These are phyloP conservation scores for Tagetes patula DNA, from an alignment of 129 eudicot species.

Conservation along the genomic window DNA sequence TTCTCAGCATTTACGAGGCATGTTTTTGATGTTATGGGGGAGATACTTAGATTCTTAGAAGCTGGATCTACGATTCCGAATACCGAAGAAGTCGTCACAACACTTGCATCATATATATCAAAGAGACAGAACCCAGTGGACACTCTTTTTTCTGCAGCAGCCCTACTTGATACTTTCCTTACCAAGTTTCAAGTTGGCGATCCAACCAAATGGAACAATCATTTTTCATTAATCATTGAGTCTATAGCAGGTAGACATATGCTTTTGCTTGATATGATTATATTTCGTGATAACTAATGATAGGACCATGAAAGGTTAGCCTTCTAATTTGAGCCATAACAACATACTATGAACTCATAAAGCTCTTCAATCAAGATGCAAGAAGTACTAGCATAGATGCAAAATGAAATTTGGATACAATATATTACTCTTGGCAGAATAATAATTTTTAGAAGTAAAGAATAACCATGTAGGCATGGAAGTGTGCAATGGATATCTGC, in stretches of 20 bases:
- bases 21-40: slow-evolving; percentile 56
- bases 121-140: slow-evolving; percentile 58
- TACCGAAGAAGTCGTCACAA: slow-evolving; percentile 49
- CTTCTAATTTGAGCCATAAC: slow-evolving; percentile 1
- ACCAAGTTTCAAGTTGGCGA: slow-evolving; percentile 54
- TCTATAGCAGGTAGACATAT: slow-evolving; percentile 61
- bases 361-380: slow-evolving; percentile 13
- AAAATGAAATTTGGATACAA: slow-evolving; percentile 11
- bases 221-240: slow-evolving; percentile 46
- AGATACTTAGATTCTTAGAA: slow-evolving; percentile 44
- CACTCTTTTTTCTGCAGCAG: slow-evolving; percentile 60
- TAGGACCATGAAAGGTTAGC: not conserved
- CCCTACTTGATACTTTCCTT: slow-evolving; percentile 52
- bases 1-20: slow-evolving; percentile 67
- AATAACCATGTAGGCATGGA: slow-evolving; percentile 3
- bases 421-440: not conserved
- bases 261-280: slow-evolving; percentile 11
- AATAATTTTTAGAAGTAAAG: slow-evolving; percentile 13
- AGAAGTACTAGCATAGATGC: slow-evolving; percentile 11
- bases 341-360: slow-evolving; percentile 18
- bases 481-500: not conserved
- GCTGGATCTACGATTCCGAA: slow-evolving; percentile 43
- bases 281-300: not conserved
- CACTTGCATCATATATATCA: slow-evolving; percentile 62
- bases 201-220: slow-evolving; percentile 44